Percentiles rank a stretch among this genome's conserved stretches.
Evolutionary conservation across 768 basidiomycete genomes (phyloP).

Genomic region (Psilocybe cubensis): DNA sequence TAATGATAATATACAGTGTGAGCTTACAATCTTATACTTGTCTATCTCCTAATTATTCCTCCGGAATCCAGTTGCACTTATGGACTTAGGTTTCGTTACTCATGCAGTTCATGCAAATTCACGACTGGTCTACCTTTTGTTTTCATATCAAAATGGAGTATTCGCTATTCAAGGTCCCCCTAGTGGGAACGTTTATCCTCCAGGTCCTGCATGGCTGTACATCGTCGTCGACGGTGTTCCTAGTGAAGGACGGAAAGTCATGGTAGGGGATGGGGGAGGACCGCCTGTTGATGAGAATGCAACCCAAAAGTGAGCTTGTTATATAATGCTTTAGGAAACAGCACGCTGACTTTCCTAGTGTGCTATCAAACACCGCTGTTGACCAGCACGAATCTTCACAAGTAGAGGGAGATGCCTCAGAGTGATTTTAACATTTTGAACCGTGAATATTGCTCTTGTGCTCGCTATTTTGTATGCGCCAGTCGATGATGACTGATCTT

Average conservation of each 20-base stretch:
- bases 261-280: slow-evolving; percentile 68
- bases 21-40: slow-evolving; percentile 2
- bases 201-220: slow-evolving; percentile 80
- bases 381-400: slow-evolving; percentile 44
- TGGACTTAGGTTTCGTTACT: slow-evolving; percentile 85
- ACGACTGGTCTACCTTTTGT: slow-evolving; percentile 69
- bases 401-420: slow-evolving; percentile 4
- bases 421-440: slow-evolving; percentile 2
- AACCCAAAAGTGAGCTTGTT: slow-evolving; percentile 54
- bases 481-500: too few species aligned
- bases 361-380: slow-evolving; percentile 48
- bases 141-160: slow-evolving; percentile 43
- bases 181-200: slow-evolving; percentile 68
- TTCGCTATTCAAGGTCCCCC: slow-evolving; percentile 71
- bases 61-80: slow-evolving; percentile 57
- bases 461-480: too few species aligned
- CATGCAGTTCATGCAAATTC: slow-evolving; percentile 78
- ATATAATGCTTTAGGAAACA: background rate
- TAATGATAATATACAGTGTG: slow-evolving; percentile 53
- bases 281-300: slow-evolving; percentile 63
- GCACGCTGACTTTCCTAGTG: slow-evolving; percentile 34
- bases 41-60: background rate
- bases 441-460: too few species aligned
- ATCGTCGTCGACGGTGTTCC: slow-evolving; percentile 70
- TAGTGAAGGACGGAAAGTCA: slow-evolving; percentile 61